These are phyloP conservation scores for Harringtonia aguacate DNA, from an alignment of 2,329 filamentous ascomycete species.

Conservation along the genomic window DNA sequence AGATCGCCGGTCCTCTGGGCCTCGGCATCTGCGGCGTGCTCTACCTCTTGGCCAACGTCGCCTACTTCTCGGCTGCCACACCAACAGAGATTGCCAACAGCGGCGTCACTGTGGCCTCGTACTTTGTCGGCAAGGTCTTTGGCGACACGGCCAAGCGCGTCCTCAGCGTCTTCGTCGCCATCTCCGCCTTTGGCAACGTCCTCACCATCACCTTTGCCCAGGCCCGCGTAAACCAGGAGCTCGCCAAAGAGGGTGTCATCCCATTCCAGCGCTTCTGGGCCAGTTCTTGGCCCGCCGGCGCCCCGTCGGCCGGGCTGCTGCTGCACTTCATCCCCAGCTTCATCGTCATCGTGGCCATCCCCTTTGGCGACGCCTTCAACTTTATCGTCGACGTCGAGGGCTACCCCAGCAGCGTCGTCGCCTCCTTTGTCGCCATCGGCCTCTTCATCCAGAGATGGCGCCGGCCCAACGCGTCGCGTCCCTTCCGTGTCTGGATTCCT, in stretches of 20 bases:
- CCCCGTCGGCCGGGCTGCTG: constrained; percentile 49
- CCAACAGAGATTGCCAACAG: constrained; percentile 46
- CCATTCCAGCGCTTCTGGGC: constrained; percentile 53
- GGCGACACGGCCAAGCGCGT: constrained; percentile 46
- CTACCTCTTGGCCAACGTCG: constrained; percentile 54
- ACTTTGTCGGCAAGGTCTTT: constrained; percentile 53
- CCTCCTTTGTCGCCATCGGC: constrained; percentile 40
- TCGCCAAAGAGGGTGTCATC: constrained; percentile 55
- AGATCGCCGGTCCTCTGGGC: constrained; percentile 50
- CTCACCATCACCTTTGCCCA: constrained; percentile 56
- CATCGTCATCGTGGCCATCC: constrained; percentile 30
- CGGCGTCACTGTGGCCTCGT: constrained; percentile 47
- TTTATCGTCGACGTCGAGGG: constrained; percentile 40
- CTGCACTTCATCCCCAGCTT: constrained; percentile 57
- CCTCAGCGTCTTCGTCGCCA: constrained; percentile 46
- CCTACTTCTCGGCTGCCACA: constrained; percentile 53
- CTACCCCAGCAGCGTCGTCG: constrained; percentile 38
- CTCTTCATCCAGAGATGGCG: constrained; percentile 21
- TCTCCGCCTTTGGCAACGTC: constrained; percentile 53
- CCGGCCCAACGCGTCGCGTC: constrained; percentile 35
- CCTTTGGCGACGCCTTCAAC: constrained; percentile 45
- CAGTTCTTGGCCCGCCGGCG: constrained; percentile 54
- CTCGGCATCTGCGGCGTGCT: constrained; percentile 47
- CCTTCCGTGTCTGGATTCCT: constrained; percentile 42
- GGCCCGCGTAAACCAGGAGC: constrained; percentile 55